phyloP scores from a whole-genome alignment of 768 basidiomycete species.

The Mycena capillaripes region DNA sequence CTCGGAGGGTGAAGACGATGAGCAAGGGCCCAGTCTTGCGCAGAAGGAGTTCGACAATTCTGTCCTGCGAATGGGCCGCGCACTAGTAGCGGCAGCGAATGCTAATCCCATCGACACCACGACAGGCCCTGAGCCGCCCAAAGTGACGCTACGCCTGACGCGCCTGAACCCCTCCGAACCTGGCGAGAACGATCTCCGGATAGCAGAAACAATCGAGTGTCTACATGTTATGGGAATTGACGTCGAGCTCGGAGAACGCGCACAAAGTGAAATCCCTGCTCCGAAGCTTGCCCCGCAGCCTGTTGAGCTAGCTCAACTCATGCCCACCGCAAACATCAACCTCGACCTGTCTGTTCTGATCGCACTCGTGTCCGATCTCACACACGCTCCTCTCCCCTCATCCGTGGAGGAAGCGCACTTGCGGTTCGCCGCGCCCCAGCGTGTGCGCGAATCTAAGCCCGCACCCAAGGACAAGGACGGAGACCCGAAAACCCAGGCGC shows the following conservation, averaged over 20 bases:
- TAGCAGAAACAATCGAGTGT: conserved; percentile 68
- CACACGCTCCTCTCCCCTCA: conserved; percentile 76
- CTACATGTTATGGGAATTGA: conserved; percentile 75
- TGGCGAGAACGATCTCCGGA: conserved; percentile 63
- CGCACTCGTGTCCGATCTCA: conserved; percentile 86
- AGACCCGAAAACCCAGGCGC: conserved; percentile 69
- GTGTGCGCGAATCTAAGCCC: conserved; percentile 70
- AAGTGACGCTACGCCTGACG: conserved; percentile 76
- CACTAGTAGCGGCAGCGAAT: conserved; percentile 74
- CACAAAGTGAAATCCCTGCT: conserved; percentile 41
- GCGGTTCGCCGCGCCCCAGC: conserved; percentile 72
- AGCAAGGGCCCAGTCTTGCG: conserved; percentile 54
- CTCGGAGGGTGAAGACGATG: conserved; percentile 62
- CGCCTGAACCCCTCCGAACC: conserved; percentile 67
- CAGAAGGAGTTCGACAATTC: conserved; percentile 79
- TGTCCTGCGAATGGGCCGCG: conserved; percentile 76
- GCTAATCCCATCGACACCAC: conserved; percentile 64
- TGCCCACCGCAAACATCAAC: conserved; percentile 75
- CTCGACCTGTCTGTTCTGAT: conserved; percentile 90
- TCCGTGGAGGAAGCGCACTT: conserved; percentile 68
- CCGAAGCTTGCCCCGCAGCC: conserved; percentile 27
- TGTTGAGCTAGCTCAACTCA: conserved; percentile 40
- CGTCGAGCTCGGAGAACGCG: conserved; percentile 75
- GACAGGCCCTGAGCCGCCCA: conserved; percentile 52
- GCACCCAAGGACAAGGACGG: conserved; percentile 43